Base-by-base conservation (phyloP, 345 rosid genomes). In the Turritis glabra region DNA sequence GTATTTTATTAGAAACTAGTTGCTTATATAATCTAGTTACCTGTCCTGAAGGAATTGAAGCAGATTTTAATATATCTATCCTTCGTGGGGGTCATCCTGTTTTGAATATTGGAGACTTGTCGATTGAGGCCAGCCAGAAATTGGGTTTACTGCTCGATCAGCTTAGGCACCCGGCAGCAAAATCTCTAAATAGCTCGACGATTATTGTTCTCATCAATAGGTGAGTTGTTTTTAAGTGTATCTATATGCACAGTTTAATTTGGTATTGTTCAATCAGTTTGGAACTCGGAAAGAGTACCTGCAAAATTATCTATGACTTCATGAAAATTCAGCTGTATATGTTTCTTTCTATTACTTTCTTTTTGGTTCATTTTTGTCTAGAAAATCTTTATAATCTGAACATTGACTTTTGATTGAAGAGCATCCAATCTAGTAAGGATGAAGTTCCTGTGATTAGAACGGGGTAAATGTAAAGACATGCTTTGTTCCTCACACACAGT, bases 61-160 rank as follows among this genome's bases (percentile, higher is more conserved):
- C 50, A 57, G 97, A 85, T 27, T 95, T 95, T 77, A 95, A 92
- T 64, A 78, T 89, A 79, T 83, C 96, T 67, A 84, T 96, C 88
- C 80, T 95, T 79, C 94, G 92, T 68, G 89, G 89, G 67, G 90
- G 97, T 47, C 97, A 95, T 84, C 92, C 97, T 78, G 66, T 89
- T 46, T 84, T 95, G 67, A 89, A 90, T 67, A 73, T 88, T 54
- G 99, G 96, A 69, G 97, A 92, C 80, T 81, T 95, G 74, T 89
- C 99, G 23, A 75, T 86, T 73, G 99, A 95, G 84, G 99, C 98
- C 59, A 88, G 93, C 81, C 85, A 84, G 79, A 86, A 76, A 65
- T 77, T 95, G 85, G 90, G 82, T 71, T 84, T 80, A 68, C 78
- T 95, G 90, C 97, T 95, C 76, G 99, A 95, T 85, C 97, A 86